A percentile compares a stretch with the other conserved stretches of the same genome.
Conservation (phyloP, 441 rosid genomes). For the Monsonia emarginata region DNA sequence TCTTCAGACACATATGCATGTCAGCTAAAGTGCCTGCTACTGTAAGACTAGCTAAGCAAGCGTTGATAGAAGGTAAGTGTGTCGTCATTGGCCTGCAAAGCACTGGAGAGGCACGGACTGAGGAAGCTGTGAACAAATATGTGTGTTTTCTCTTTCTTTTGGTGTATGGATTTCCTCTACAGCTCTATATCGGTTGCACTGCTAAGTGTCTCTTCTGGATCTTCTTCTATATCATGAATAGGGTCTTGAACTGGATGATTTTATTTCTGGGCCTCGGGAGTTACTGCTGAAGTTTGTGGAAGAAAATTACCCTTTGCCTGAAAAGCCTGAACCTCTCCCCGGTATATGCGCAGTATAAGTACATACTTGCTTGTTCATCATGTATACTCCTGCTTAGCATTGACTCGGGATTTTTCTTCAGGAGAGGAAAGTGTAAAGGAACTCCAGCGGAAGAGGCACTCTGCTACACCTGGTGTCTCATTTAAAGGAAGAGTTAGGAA, state of each 20-base stretch:
- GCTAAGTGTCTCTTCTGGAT: conserved; percentile 12
- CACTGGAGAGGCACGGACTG: conserved; percentile 98
- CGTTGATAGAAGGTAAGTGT: conserved; percentile 64
- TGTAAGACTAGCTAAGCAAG: conserved; percentile 77
- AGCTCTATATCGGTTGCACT: conserved; percentile 5
- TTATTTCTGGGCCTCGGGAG: conserved; percentile 97
- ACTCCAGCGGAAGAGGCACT: conserved; percentile 91
- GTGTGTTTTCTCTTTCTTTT: conserved; percentile 32
- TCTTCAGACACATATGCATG: conserved; percentile 98
- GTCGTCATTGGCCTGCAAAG: conserved; percentile 98
- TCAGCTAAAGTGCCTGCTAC: conserved; percentile 96
- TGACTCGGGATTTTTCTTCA: conserved; percentile 24
- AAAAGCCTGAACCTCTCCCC: conserved; percentile 78
- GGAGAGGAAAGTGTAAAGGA: conserved; percentile 84
- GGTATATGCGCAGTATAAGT: conserved; percentile 34
- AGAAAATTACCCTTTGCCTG: conserved; percentile 96
- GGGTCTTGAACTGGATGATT: conserved; percentile 99
- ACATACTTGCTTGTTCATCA: conserved; percentile 17
- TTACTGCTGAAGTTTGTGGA: conserved; percentile 91
- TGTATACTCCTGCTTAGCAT: conserved; percentile 9
- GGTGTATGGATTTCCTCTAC: conserved; percentile 14
- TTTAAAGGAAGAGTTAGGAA: conserved; percentile 90
- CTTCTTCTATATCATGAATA: conserved; percentile 19
- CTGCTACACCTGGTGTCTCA: conserved; percentile 85
- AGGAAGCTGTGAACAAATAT: conserved; percentile 98